Percentiles rank a stretch among this genome's conserved stretches.
Conservation (phyloP, 306 rosid genomes). For the Geum urbanum region DNA sequence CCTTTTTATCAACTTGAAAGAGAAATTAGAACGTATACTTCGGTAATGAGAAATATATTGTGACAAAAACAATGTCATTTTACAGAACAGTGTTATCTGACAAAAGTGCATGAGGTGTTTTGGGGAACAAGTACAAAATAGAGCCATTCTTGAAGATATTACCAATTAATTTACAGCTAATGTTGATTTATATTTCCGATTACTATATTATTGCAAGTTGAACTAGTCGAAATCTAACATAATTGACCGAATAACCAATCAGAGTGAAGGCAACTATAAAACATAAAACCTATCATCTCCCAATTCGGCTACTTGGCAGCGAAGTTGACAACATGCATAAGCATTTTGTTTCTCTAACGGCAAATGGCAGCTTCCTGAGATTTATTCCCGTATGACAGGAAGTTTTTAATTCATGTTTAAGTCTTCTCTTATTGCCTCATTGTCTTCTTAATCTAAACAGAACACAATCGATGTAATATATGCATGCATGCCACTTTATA, state of each 20-base stretch:
- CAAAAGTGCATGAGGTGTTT: not conserved
- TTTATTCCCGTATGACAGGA: not conserved
- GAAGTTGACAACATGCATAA: not conserved
- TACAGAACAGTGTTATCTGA: not conserved
- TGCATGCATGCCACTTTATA: not conserved
- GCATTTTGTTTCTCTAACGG: not conserved
- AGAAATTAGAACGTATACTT: too few relatives aligned
- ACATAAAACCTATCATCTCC: not conserved
- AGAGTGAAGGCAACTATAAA: constrained; percentile 2
- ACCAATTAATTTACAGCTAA: not conserved
- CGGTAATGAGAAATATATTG: too few relatives aligned
- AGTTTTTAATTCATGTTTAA: not conserved
- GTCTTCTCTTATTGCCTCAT: not conserved
- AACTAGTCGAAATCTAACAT: not conserved
- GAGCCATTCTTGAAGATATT: not conserved
- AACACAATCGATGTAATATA: not conserved
- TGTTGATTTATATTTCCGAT: not conserved
- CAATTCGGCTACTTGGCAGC: not conserved
- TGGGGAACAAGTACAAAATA: not conserved
- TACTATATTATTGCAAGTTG: not conserved
- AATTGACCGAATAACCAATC: constrained; percentile 13
- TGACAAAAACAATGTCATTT: not conserved
- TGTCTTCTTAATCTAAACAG: not conserved
- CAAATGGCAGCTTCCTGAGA: not conserved
- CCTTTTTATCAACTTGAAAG: too few relatives aligned